Conservation (phyloP, 225 moss, liverwort and hornwort genomes). For the Bryoerythrophyllum caledonicum region DNA sequence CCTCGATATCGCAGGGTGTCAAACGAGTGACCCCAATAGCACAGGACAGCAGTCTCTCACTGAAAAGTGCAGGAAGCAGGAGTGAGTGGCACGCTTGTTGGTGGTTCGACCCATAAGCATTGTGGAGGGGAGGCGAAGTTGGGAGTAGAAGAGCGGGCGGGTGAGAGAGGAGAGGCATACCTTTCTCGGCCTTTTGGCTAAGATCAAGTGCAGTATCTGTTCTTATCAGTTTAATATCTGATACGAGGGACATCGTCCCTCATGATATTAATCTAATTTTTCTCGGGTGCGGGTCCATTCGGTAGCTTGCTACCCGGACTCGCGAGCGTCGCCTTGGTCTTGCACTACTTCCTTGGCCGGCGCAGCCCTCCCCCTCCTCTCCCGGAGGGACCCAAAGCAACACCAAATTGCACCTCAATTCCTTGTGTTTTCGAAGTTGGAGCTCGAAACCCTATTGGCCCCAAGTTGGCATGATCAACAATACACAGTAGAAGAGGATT, state of each 20-base stretch:
- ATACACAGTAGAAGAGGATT: too few relatives aligned
- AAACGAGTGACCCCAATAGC: too few relatives aligned
- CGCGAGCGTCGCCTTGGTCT: neutral
- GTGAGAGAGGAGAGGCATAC: accelerated
- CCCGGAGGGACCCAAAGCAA: neutral
- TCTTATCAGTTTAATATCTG: conserved; percentile 70
- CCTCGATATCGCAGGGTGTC: too few relatives aligned
- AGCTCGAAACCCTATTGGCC: too few relatives aligned
- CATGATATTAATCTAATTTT: conserved; percentile 71
- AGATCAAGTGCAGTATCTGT: conserved; percentile 70
- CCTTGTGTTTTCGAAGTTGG: too few relatives aligned
- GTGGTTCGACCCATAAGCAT: neutral
- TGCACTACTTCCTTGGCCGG: neutral
- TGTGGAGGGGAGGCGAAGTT: neutral
- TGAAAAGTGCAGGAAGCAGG: too few relatives aligned
- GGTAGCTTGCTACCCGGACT: neutral
- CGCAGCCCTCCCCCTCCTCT: neutral
- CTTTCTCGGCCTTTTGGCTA: conserved; percentile 64
- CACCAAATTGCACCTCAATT: neutral
- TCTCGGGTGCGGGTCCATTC: neutral
- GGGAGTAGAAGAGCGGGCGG: neutral
- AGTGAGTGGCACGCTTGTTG: neutral
- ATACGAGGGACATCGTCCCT: conserved; percentile 56
- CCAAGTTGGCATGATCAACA: too few relatives aligned
- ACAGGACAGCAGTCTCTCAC: too few relatives aligned